Evolutionary conservation across 2,329 filamentous ascomycete species (phyloP).

Genomic region (Penicillium sp.): DNA sequence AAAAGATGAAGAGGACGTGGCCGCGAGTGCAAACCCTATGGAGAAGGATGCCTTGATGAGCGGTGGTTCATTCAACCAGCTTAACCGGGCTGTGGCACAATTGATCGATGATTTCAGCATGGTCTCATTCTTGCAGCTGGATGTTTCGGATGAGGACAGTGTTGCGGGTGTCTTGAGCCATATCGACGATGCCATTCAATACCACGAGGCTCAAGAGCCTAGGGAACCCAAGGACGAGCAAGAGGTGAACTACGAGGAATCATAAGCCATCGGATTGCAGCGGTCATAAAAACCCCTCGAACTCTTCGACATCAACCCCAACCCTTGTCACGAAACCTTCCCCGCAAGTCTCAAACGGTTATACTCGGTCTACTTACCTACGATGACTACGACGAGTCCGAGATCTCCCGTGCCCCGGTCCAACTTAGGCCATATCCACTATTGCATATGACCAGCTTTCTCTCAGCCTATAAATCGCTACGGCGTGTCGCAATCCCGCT

Average conservation of each 20-base stretch:
- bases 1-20: constrained; percentile 62
- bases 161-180: constrained; percentile 83
- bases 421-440: background rate
- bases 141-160: constrained; percentile 91
- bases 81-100: constrained; percentile 87
- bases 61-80: constrained; percentile 77
- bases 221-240: constrained; percentile 75
- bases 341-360: background rate
- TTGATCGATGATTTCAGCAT: constrained; percentile 98
- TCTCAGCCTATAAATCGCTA: background rate
- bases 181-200: constrained; percentile 94
- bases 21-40: constrained; percentile 65
- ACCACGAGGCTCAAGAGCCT: constrained; percentile 90
- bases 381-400: background rate
- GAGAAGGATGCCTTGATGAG: constrained; percentile 75
- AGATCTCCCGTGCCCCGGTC: background rate
- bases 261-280: background rate
- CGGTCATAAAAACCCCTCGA: background rate
- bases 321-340: background rate
- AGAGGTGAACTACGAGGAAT: constrained; percentile 58
- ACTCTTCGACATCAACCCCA: background rate
- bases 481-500: background rate
- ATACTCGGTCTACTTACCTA: background rate
- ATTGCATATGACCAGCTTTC: background rate
- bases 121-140: constrained; percentile 91